These are phyloP conservation scores for Spizellomyces punctatus DNA, from an alignment of 192 early-diverging fungal genomes.

Conservation along the genomic window DNA sequence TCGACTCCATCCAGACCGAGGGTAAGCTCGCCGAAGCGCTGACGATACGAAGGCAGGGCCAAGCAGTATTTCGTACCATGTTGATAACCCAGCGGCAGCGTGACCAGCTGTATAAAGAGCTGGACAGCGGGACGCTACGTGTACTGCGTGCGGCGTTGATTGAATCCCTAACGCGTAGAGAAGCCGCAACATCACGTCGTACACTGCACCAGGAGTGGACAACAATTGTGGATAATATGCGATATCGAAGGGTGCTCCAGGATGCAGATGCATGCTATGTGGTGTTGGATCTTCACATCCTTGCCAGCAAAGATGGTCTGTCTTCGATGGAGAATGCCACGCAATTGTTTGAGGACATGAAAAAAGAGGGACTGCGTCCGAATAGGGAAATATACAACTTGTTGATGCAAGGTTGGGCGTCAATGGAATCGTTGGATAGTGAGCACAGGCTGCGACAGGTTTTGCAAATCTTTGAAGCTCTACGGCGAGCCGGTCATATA, in stretches of 20 bases:
- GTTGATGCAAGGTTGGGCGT: constrained; percentile 23
- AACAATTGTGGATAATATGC: constrained; percentile 3
- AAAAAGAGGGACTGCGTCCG: constrained; percentile 14
- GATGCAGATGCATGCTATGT: not conserved
- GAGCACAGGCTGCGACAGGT: constrained; percentile 2
- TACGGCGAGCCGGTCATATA: constrained; percentile 10
- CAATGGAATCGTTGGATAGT: not conserved
- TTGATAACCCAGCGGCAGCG: not conserved
- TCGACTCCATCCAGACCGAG: no score
- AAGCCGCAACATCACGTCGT: not conserved
- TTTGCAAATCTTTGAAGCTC: constrained; percentile 4
- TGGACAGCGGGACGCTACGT: not conserved
- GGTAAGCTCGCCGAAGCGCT: no score
- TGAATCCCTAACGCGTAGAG: not conserved
- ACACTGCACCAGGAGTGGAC: constrained; percentile 17
- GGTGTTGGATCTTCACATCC: constrained; percentile 11
- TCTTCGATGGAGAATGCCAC: not conserved
- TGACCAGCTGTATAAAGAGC: not conserved
- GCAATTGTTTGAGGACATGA: constrained; percentile 15
- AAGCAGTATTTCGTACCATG: no score
- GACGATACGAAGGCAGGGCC: no score
- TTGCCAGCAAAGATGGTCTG: not conserved
- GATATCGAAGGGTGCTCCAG: not conserved
- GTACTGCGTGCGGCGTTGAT: not conserved
- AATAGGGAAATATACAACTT: constrained; percentile 7